These are phyloP conservation scores for Cyathus striatus DNA, from an alignment of 768 basidiomycete genomes.

Conservation along the genomic window DNA sequence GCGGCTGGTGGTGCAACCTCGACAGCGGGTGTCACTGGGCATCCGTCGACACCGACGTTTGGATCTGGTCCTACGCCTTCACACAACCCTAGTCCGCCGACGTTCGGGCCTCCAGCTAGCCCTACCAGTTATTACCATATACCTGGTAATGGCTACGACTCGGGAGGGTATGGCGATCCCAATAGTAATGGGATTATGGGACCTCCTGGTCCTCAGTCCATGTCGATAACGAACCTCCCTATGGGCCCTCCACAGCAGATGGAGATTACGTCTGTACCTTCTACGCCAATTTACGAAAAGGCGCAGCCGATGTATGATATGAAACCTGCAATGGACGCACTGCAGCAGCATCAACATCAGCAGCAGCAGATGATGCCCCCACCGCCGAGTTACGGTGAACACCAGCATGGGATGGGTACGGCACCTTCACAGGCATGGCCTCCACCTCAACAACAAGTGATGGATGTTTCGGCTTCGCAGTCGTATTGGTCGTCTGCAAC, in stretches of 20 bases:
- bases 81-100: constrained; percentile 18
- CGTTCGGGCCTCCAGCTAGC: constrained; percentile 13
- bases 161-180: constrained; percentile 12
- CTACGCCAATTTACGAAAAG: constrained; percentile 17
- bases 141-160: constrained; percentile 9
- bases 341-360: not conserved
- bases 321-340: constrained; percentile 19
- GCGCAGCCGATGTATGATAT: constrained; percentile 19
- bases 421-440: not conserved
- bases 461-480: too few relatives aligned
- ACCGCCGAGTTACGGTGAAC: not conserved
- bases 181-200: constrained; percentile 6
- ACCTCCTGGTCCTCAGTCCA: not conserved
- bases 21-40: constrained; percentile 7
- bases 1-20: too few relatives aligned
- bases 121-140: constrained; percentile 14
- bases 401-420: not conserved
- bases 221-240: constrained; percentile 12
- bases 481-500: too few relatives aligned
- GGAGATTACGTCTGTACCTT: constrained; percentile 10
- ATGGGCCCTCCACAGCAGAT: too few relatives aligned
- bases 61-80: constrained; percentile 3
- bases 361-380: not conserved
- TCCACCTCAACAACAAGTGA: not conserved
- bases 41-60: constrained; percentile 23